A percentile compares a stretch with the other conserved stretches of the same genome.
Evolutionary conservation across 176 grass and related monocot genomes (phyloP).

Genomic region (Oryza glumipatula): DNA sequence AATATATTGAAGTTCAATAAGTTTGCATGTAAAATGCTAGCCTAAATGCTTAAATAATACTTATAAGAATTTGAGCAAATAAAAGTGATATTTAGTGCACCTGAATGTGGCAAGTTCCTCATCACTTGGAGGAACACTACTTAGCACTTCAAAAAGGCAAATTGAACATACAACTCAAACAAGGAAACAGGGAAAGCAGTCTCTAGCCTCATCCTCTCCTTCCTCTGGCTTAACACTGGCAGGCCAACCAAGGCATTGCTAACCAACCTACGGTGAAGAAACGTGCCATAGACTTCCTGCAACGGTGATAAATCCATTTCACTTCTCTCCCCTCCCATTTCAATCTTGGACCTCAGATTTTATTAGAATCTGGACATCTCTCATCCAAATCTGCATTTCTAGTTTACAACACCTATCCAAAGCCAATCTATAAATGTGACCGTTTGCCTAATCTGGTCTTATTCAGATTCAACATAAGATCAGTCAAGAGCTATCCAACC

Average conservation of each 20-base stretch:
- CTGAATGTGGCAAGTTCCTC: background rate
- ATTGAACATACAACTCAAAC: background rate
- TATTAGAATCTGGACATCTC: background rate
- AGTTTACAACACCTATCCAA: background rate
- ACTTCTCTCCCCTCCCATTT: background rate
- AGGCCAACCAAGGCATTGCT: background rate
- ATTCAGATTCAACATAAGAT: background rate
- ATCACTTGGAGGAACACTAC: background rate
- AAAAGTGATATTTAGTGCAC: background rate
- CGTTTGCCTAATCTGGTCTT: background rate
- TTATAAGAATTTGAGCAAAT: background rate
- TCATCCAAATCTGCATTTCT: background rate
- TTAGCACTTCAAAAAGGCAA: slow-evolving; percentile 2
- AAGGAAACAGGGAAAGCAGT: background rate
- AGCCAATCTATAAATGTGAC: background rate
- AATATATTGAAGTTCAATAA: background rate
- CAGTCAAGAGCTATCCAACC: background rate
- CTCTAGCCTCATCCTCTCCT: background rate
- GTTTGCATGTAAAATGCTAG: background rate
- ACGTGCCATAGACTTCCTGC: background rate
- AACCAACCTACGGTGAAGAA: background rate
- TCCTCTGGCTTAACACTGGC: too few species aligned
- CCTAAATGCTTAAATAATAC: background rate
- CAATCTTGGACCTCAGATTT: background rate
- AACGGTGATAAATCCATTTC: background rate